Evolutionary conservation across 257 asterid species (phyloP).

Genomic region (Linderniella brevidens): DNA sequence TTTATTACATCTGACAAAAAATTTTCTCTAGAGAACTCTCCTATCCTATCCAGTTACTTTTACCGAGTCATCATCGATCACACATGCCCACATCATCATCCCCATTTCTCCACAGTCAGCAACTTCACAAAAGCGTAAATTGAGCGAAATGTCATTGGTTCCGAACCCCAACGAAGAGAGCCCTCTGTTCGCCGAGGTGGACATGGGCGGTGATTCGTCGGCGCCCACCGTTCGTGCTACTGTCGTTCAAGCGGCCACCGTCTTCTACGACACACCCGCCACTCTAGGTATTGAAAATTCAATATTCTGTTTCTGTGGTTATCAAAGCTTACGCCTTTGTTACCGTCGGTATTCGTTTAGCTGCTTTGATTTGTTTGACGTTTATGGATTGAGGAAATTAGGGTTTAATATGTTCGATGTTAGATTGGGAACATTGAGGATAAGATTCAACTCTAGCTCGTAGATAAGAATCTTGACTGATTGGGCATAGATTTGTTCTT

Average conservation of each 20-base stretch:
- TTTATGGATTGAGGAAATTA: too few relatives aligned
- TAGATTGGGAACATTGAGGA: too few relatives aligned
- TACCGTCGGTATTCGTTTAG: too few relatives aligned
- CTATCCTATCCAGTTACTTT: too few relatives aligned
- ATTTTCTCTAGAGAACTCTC: too few relatives aligned
- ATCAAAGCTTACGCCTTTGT: neutral
- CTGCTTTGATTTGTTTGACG: too few relatives aligned
- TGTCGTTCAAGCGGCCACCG: conserved; percentile 89
- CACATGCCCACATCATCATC: neutral
- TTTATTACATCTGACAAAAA: too few relatives aligned
- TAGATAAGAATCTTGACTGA: too few relatives aligned
- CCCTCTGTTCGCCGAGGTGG: conserved; percentile 66
- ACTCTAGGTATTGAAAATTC: conserved; percentile 59
- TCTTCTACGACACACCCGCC: conserved; percentile 87
- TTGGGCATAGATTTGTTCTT: too few relatives aligned
- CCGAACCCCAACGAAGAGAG: conserved; percentile 26
- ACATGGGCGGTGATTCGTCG: conserved; percentile 64
- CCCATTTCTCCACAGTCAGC: conserved; percentile 7
- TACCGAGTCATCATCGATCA: too few relatives aligned
- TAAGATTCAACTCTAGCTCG: too few relatives aligned
- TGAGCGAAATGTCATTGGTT: conserved; percentile 44
- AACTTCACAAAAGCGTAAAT: neutral
- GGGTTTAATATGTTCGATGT: too few relatives aligned
- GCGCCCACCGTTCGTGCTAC: conserved; percentile 61
- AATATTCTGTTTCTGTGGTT: neutral